Conservation (phyloP, 73 alveolate species). For the Stentor roeselii region DNA sequence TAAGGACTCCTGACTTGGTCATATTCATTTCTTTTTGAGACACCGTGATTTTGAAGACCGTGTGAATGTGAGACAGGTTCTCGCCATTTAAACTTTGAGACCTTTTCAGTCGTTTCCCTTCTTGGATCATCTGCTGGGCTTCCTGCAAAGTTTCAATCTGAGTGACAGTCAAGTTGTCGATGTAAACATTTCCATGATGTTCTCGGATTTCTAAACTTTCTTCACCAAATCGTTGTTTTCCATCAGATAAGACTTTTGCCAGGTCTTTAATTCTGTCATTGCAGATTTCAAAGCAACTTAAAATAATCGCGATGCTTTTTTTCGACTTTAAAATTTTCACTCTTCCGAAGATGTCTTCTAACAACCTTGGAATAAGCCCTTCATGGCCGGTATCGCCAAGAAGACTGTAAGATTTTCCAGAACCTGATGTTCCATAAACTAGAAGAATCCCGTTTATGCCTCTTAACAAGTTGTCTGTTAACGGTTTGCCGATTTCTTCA, state of each 20-base stretch:
- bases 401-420: not conserved
- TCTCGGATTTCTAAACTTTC: not conserved
- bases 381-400: not conserved
- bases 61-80: not conserved
- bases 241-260: not conserved
- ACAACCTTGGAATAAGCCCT: not conserved
- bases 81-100: not conserved
- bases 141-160: not conserved
- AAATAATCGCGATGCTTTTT: not conserved
- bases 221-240: not conserved
- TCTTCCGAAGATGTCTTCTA: not conserved
- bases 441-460: not conserved
- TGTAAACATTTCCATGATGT: not conserved
- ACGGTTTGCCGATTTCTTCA: not conserved
- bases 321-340: not conserved
- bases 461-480: not conserved
- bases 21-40: not conserved
- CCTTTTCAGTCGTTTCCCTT: not conserved
- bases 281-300: not conserved
- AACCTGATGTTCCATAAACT: not conserved
- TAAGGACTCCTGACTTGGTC: not conserved
- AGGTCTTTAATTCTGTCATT: not conserved
- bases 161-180: not conserved
- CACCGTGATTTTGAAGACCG: not conserved
- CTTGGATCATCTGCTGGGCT: slow-evolving; percentile 6